Conservation (phyloP, 2,329 filamentous ascomycete genomes). For the Pseudohalonectria lignicola region DNA sequence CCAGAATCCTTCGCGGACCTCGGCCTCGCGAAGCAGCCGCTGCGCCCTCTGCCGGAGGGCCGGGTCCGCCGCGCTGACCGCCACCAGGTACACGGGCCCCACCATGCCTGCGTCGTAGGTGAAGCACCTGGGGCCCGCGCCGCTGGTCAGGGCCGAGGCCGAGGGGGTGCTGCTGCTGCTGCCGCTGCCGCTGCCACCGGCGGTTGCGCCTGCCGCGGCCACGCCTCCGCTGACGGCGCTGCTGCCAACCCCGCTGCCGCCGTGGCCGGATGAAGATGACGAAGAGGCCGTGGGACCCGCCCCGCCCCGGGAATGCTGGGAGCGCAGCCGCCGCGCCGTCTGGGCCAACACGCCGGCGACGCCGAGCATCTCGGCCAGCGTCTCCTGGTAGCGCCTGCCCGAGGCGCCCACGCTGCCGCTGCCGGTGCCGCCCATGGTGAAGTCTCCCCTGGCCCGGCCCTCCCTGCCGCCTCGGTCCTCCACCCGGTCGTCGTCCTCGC, state of each 20-base stretch:
- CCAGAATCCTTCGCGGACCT: slow-evolving; percentile 6
- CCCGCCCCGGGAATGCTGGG: no score
- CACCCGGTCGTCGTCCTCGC: neutral
- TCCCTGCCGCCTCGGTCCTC: neutral
- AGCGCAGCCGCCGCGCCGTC: neutral
- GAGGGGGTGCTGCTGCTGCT: neutral
- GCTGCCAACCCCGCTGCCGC: neutral
- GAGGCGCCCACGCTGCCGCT: neutral
- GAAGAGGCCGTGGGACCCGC: no score
- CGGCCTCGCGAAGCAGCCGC: slow-evolving; percentile 4
- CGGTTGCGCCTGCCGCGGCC: neutral
- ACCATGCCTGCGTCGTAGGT: slow-evolving; percentile 5
- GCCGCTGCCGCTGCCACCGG: neutral
- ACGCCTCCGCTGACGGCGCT: slow-evolving; percentile 3
- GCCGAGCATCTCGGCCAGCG: neutral
- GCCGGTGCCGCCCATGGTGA: neutral
- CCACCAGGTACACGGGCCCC: slow-evolving; percentile 8
- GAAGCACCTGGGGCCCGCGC: neutral
- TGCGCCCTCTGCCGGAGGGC: slow-evolving; percentile 4
- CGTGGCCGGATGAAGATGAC: neutral
- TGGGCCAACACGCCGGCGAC: neutral
- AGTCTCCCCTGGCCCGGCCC: no score
- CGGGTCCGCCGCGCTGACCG: slow-evolving; percentile 4
- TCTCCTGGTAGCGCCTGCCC: neutral
- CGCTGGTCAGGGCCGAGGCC: neutral